A percentile compares a stretch with the other conserved stretches of the same genome.
Conservation (phyloP, 164 flowering plant genomes). For the Echeveria elegans region DNA sequence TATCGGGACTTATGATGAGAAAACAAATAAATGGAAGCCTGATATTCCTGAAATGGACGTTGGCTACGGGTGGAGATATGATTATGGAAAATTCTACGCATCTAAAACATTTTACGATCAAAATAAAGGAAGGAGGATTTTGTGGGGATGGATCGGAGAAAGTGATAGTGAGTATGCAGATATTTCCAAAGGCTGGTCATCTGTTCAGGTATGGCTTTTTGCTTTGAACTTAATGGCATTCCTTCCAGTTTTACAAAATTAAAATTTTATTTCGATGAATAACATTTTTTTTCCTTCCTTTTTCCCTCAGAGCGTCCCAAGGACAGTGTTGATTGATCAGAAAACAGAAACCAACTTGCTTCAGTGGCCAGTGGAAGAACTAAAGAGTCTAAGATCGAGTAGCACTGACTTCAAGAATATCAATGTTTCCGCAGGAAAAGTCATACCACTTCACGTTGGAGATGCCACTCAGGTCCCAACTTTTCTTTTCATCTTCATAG, state of each 20-base stretch:
- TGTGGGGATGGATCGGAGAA: conserved; percentile 10
- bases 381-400: not conserved
- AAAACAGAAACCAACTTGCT: not conserved
- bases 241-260: too few relatives aligned
- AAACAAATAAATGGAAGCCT: not conserved
- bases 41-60: conserved; percentile 7
- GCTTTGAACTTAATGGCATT: not conserved
- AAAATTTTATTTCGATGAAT: not conserved
- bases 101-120: conserved; percentile 8
- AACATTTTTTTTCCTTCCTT: not conserved
- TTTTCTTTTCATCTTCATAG: not conserved
- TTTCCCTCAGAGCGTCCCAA: conserved; percentile 1
- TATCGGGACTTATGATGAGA: conserved; percentile 4
- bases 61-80: conserved; percentile 7
- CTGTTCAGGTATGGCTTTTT: conserved; percentile 2
- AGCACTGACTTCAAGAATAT: not conserved
- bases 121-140: conserved; percentile 5
- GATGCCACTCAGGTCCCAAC: conserved; percentile 2
- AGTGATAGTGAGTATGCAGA: conserved; percentile 9
- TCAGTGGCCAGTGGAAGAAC: conserved; percentile 8
- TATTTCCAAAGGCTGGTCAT: conserved; percentile 6
- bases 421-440: not conserved
- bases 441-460: not conserved
- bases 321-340: conserved; percentile 5
- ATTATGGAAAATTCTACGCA: conserved; percentile 7